These are phyloP conservation scores for Eimeria maxima DNA, from an alignment of 169 alveolate species.

Conservation along the genomic window DNA sequence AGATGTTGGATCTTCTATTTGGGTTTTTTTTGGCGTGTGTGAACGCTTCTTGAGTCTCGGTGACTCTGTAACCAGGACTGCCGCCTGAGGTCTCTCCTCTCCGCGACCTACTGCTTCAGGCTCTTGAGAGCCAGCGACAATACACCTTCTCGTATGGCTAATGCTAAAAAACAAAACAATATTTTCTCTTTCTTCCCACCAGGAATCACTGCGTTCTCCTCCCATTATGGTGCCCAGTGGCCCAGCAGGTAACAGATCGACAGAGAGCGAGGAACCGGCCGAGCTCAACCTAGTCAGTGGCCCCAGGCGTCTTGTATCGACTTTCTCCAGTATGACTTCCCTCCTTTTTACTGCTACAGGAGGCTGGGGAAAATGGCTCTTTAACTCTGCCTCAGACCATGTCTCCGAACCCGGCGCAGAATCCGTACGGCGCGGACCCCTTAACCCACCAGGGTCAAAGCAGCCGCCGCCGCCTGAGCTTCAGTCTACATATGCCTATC, in stretches of 20 bases:
- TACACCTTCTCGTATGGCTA: background rate
- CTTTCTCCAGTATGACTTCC: background rate
- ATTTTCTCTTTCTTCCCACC: background rate
- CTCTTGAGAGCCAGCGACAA: background rate
- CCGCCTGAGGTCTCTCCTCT: conserved; percentile 15
- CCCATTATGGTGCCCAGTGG: conserved; percentile 32
- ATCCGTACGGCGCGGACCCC: background rate
- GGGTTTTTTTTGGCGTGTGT: background rate
- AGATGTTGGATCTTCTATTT: background rate
- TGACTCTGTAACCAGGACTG: background rate
- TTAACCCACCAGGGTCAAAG: background rate
- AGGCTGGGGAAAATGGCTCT: conserved; percentile 22
- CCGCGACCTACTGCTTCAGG: background rate
- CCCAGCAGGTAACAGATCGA: conserved; percentile 15
- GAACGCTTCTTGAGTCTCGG: background rate
- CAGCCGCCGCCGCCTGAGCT: background rate
- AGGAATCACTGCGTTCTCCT: background rate
- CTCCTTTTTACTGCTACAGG: conserved; percentile 7
- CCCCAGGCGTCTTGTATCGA: background rate
- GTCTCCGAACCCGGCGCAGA: background rate
- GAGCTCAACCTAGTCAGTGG: background rate
- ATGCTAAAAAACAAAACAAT: background rate
- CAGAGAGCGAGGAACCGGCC: conserved; percentile 2
- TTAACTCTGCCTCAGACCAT: conserved; percentile 5
- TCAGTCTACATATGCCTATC: background rate